Conservation (phyloP, 208 protist genomes). For the Naegleria lovaniensis region DNA sequence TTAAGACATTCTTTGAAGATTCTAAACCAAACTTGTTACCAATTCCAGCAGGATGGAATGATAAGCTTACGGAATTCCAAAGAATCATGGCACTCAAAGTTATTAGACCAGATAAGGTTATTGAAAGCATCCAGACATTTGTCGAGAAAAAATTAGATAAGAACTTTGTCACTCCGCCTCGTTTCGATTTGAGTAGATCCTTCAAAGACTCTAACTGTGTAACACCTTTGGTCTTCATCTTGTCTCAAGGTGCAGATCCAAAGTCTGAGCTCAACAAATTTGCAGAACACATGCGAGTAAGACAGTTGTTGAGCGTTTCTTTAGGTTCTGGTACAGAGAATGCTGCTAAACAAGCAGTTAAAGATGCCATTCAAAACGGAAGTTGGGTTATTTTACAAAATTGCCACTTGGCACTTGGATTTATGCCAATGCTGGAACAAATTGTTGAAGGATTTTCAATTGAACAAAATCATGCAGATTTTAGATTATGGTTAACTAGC, state of each 20-base stretch:
- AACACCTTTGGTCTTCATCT: conserved; percentile 93
- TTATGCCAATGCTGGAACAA: conserved; percentile 94
- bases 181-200: conserved; percentile 86
- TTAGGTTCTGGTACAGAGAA: conserved; percentile 96
- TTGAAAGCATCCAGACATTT: conserved; percentile 86
- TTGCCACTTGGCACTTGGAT: conserved; percentile 93
- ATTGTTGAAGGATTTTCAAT: conserved; percentile 80
- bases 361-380: conserved; percentile 83
- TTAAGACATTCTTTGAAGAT: conserved; percentile 81
- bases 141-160: conserved; percentile 78
- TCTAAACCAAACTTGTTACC: conserved; percentile 66
- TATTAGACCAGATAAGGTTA: conserved; percentile 93
- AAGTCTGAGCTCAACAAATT: conserved; percentile 90
- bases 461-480: conserved; percentile 81
- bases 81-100: conserved; percentile 87
- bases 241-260: conserved; percentile 96
- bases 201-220: conserved; percentile 82
- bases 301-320: conserved; percentile 89
- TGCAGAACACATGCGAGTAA: conserved; percentile 88
- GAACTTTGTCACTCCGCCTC: conserved; percentile 87
- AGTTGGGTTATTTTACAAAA: conserved; percentile 95
- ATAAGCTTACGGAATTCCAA: conserved; percentile 79
- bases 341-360: conserved; percentile 83
- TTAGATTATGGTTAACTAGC: conserved; percentile 96
- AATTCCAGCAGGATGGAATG: conserved; percentile 67